Evolutionary conservation across 179 eudicot species (phyloP), one percentile per base, ranked within the genome.

Genomic region (Sideroxylon spinosum): DNA sequence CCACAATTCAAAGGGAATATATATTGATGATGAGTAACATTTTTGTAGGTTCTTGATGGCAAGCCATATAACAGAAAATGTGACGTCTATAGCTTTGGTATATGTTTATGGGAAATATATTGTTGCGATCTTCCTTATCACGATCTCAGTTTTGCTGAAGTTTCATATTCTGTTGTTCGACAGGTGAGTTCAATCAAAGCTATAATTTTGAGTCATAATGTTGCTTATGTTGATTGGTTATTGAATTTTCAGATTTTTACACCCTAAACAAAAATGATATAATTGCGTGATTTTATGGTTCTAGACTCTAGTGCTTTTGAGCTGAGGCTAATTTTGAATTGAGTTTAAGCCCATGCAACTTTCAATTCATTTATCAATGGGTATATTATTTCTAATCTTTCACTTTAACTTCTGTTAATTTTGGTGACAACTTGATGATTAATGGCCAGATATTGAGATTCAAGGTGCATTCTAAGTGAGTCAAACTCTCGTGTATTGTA

Each of bases 91-190:
- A 90, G 92, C 84, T 92, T 87, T 56, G 97, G 92, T 19, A 80
- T 91, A 62, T 91, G 97, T 82, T 81, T 91, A 37, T 91, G 97
- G 93, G 97, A 91, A 78, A 87, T 81, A 7, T 91, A 91, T 82
- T 91, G 93, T 70, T 91, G 97, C 75, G 92, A 89, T 72, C 84
- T 91, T 81, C 93, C 93, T 13, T 91, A 90, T 74, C 77, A 84
- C 4, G 88, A 84, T 79, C 89, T 85, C 61, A 89, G 93, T 76
- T 91, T 91, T 80, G 84, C 90, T 65, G 92, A 90, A 80, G 87
- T 87, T 61, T 88, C 97, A 28, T 86, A 88, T 50, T 88, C 91
- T 68, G 88, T 91, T 68, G 96, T 90, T 79, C 86, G 85, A 63
- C 92, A 85, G 85, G 92, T 90, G 32, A 77, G 81, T 73, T 13